A percentile compares a stretch with the other conserved stretches of the same genome.
phyloP scores from a whole-genome alignment of 192 early-diverging fungal genomes.

The Coemansia sp. region DNA sequence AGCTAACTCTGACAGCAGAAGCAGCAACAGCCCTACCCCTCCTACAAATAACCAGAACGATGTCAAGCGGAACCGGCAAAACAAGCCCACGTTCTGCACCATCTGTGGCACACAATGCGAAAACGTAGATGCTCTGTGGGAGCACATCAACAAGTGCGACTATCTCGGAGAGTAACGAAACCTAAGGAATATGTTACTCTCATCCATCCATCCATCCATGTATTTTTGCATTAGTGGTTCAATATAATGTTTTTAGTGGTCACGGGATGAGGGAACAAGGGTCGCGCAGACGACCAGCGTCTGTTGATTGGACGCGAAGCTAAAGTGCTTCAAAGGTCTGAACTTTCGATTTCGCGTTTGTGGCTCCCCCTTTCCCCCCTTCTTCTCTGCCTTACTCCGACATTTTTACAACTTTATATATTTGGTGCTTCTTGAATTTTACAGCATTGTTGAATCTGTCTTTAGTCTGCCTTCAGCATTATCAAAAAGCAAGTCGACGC shows the following conservation, averaged over 20 bases:
- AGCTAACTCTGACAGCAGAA: no score
- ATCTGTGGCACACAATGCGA: slow-evolving; percentile 33
- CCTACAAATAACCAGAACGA: neutral
- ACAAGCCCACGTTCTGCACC: slow-evolving; percentile 21
- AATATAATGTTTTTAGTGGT: neutral
- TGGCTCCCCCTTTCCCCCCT: no score
- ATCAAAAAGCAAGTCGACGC: neutral
- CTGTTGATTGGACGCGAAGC: slow-evolving; percentile 2
- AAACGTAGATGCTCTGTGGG: slow-evolving; percentile 36
- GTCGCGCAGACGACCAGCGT: neutral
- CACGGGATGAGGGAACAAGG: neutral
- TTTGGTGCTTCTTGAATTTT: slow-evolving; percentile 4
- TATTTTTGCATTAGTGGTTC: no score
- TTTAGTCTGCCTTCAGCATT: neutral
- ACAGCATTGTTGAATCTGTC: slow-evolving; percentile 11
- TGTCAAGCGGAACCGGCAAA: neutral
- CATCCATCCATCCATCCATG: no score
- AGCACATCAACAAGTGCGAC: slow-evolving; percentile 39
- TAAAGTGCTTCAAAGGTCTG: neutral
- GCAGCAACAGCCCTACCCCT: neutral
- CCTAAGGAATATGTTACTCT: no score
- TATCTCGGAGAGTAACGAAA: slow-evolving; percentile 26
- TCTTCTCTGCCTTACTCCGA: neutral
- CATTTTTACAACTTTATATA: neutral
- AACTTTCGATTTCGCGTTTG: slow-evolving; percentile 6